These are phyloP conservation scores for Nicotiana obtusifolia DNA, from an alignment of 257 asterid genomes.

Conservation along the genomic window DNA sequence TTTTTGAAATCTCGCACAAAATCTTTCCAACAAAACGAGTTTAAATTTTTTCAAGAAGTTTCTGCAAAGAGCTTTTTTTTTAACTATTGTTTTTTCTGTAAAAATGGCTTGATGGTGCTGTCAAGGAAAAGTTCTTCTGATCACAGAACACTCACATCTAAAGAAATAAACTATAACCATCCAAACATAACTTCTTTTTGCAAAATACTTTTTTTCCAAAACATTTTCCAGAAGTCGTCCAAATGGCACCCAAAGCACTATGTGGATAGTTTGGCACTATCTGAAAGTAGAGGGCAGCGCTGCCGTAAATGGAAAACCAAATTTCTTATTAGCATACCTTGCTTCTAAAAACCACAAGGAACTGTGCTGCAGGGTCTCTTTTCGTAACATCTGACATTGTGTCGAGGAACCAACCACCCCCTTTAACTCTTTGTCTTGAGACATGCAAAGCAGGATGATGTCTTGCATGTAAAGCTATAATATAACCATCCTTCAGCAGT, in stretches of 20 bases:
- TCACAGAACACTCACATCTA: background rate
- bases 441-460: conserved; percentile 74
- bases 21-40: background rate
- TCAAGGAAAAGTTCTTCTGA: background rate
- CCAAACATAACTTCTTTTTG: background rate
- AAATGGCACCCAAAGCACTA: background rate
- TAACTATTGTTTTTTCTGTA: background rate
- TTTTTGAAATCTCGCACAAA: background rate
- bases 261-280: background rate
- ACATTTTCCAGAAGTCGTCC: background rate
- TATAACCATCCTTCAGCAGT: conserved; percentile 77
- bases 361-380: conserved; percentile 99
- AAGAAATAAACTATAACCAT: background rate
- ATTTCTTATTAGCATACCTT: conserved; percentile 47
- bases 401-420: conserved; percentile 99
- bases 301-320: background rate
- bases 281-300: background rate
- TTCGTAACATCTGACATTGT: conserved; percentile 70
- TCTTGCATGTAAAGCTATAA: conserved; percentile 77
- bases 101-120: background rate
- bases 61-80: background rate
- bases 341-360: conserved; percentile 78
- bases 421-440: conserved; percentile 86
- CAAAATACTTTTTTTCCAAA: background rate
- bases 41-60: background rate